Percentiles rank a stretch among this genome's conserved stretches.
Conservation (phyloP, 768 basidiomycete species). For the Tephrocybe sp. region DNA sequence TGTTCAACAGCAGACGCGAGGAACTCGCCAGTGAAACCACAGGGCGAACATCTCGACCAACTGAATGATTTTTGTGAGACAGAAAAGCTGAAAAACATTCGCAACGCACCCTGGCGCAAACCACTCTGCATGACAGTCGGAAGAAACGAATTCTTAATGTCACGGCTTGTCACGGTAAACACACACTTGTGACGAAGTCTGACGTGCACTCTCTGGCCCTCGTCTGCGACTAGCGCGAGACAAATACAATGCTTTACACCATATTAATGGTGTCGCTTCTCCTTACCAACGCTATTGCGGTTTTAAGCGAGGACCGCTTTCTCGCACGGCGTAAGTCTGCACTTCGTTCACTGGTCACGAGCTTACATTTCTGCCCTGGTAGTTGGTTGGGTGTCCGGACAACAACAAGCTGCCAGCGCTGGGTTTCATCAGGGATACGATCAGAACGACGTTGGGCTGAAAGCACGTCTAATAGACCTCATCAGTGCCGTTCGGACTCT, state of each 20-base stretch:
- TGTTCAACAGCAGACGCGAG: constrained; percentile 30
- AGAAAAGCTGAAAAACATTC: constrained; percentile 13
- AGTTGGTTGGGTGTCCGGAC: constrained; percentile 86
- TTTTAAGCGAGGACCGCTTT: constrained; percentile 95
- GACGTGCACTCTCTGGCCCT: constrained; percentile 12
- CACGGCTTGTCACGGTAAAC: not conserved
- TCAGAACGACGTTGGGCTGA: constrained; percentile 70
- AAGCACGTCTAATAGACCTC: constrained; percentile 85
- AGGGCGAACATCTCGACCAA: constrained; percentile 6
- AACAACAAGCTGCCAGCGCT: constrained; percentile 51
- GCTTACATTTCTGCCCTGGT: constrained; percentile 18
- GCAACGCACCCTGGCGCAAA: constrained; percentile 22
- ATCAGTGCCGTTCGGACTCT: constrained; percentile 94
- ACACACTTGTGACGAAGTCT: constrained; percentile 13
- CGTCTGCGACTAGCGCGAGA: constrained; percentile 15
- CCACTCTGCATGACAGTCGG: constrained; percentile 17
- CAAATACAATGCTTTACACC: constrained; percentile 61
- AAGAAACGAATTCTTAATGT: constrained; percentile 9
- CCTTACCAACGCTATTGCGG: constrained; percentile 91
- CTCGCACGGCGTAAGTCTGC: constrained; percentile 76
- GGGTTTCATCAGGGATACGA: constrained; percentile 69
- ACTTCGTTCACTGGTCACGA: constrained; percentile 3
- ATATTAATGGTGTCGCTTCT: constrained; percentile 86
- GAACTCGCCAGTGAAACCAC: constrained; percentile 10
- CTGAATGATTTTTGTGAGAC: constrained; percentile 6